phyloP scores from a whole-genome alignment of 208 protist genomes.

The Acanthamoeba castellanii region DNA sequence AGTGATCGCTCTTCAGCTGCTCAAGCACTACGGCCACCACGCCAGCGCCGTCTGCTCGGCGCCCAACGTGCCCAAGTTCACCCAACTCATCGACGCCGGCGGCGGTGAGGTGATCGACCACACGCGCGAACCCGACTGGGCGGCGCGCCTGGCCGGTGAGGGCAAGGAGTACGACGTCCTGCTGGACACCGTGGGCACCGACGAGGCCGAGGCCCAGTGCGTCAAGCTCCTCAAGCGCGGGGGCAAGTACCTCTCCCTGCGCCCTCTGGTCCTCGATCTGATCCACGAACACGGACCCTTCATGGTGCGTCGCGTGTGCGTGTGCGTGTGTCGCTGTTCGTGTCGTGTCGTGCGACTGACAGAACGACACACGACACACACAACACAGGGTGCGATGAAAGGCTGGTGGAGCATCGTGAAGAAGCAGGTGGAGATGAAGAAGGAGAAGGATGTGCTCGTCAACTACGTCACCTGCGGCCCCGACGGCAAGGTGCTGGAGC shows the following conservation, averaged over 20 bases:
- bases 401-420: slow-evolving; percentile 30
- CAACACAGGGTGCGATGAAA: not conserved
- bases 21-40: slow-evolving; percentile 53
- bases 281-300: not conserved
- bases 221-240: not conserved
- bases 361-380: not conserved
- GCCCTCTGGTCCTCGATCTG: not conserved
- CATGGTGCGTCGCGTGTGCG: not conserved
- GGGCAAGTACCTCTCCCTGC: slow-evolving; percentile 2
- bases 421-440: slow-evolving; percentile 30
- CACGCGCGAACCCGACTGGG: not conserved
- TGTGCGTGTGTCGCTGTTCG: no score
- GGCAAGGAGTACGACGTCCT: slow-evolving; percentile 13
- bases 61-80: not conserved
- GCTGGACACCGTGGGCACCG: slow-evolving; percentile 13
- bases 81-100: not conserved
- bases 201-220: slow-evolving; percentile 12
- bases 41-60: not conserved
- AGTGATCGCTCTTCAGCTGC: not conserved
- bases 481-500: slow-evolving; percentile 43
- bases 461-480: not conserved
- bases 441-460: not conserved
- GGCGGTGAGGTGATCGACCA: slow-evolving; percentile 4
- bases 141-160: not conserved
- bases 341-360: not conserved